Evolutionary conservation across 225 moss, liverwort and hornwort species (phyloP), one percentile per base, ranked within the genome.

Genomic region (Pleurozium schreberi): DNA sequence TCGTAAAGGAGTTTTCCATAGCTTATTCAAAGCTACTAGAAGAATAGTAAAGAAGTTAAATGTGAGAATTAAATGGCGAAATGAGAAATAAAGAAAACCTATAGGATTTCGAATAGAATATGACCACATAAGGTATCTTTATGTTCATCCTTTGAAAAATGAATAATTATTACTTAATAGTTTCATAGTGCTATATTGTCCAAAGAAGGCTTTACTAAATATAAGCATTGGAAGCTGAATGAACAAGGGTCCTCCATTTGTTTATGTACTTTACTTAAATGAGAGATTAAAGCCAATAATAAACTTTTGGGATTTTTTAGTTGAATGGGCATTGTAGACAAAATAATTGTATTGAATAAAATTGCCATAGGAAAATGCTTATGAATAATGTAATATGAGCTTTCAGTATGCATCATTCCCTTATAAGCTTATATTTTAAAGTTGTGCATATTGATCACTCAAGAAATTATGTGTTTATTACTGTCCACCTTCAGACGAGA

Each of bases 11-110:
- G 6, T 11, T 20, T 12, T 67, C 2, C 2, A n/a, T 13, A 23
- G 4, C 20, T 68, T n/a, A 0, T 23, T 1, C 1, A 8, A 2
- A 40, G 23, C 2, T 12, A 13, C 40, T 40, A 13, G 23, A n/a
- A 40, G 3, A n/a, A 23, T 40, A 68, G 13, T 23, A 8, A n/a
- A 40, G 21, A n/a, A 12, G 8, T 3, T 13, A n/a, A 68, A 23
- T 23, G 14, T 23, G 13, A 13, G 13, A 40, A 68, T 13, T 13
- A n/a, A 68, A 68, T n/a, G 2, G 2, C 8, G 7, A n/a, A n/a
- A 22, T 22, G 3, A 66, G 4, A 68, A 67, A 20, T 20, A n/a
- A 20, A 22, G 12, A n/a, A 68, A 68, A 38, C 68, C 7, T 68
- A 11, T n/a, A 22, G 22, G n/a, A n/a, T 68, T 22, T 12, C 7